Evolutionary conservation across 768 basidiomycete genomes (phyloP).

Genomic region (Wakefieldia striispora): DNA sequence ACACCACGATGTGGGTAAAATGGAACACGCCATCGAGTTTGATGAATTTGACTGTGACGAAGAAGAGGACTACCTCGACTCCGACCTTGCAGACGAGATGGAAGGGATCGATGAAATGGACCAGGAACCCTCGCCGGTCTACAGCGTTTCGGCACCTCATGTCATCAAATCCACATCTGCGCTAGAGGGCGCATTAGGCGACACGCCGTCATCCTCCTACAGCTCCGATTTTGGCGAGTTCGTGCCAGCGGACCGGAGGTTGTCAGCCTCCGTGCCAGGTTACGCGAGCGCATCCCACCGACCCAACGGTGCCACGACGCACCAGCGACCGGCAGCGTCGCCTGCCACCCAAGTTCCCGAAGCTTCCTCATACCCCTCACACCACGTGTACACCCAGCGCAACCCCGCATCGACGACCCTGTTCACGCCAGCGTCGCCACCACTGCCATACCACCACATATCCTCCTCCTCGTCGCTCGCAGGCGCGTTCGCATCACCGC

Average conservation of each 20-base stretch:
- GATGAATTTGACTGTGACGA: constrained; percentile 35
- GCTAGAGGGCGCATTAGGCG: constrained; percentile 31
- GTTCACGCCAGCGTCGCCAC: constrained; percentile 17
- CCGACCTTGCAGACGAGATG: constrained; percentile 34
- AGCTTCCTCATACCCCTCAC: constrained; percentile 16
- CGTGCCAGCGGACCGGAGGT: constrained; percentile 25
- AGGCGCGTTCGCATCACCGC: constrained; percentile 24
- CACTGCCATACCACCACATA: constrained; percentile 20
- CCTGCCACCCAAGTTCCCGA: constrained; percentile 4
- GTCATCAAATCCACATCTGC: constrained; percentile 32
- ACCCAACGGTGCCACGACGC: constrained; percentile 1
- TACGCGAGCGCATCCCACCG: constrained; percentile 27
- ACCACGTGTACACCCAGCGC: constrained; percentile 25
- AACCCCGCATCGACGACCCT: constrained; percentile 13
- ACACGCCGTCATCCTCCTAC: constrained; percentile 16
- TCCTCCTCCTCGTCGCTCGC: constrained; percentile 26
- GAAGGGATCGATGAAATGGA: constrained; percentile 26
- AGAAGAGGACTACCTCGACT: constrained; percentile 30
- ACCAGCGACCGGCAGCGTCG: constrained; percentile 10
- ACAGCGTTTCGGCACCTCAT: constrained; percentile 22
- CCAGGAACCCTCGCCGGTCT: constrained; percentile 13
- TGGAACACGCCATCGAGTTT: constrained; percentile 22
- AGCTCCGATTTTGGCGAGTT: constrained; percentile 3
- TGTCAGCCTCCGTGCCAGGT: constrained; percentile 34
- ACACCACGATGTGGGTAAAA: constrained; percentile 12